Evolutionary conservation across 306 rosid species (phyloP).

Genomic region (Acacia acuminata): DNA sequence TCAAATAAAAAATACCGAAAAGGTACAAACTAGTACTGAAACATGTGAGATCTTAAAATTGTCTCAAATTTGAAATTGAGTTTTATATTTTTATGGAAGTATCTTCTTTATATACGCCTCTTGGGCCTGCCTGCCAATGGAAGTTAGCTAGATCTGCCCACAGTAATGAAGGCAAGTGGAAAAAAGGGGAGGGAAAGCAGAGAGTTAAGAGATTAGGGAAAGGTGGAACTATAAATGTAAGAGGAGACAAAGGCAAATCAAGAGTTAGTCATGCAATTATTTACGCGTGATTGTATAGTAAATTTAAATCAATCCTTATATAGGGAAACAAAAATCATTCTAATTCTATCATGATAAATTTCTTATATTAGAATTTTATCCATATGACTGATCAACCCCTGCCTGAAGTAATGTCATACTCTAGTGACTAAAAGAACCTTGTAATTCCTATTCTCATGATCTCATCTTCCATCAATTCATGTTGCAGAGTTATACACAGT

Average conservation of each 20-base stretch:
- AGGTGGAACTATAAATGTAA: conserved; percentile 1
- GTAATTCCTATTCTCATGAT: conserved; percentile 16
- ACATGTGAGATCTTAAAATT: not conserved
- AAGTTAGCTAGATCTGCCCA: not conserved
- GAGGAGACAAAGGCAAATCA: not conserved
- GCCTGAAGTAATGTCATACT: not conserved
- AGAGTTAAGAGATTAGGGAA: not conserved
- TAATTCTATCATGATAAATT: conserved; percentile 16
- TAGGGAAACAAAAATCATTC: not conserved
- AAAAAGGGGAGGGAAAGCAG: conserved; percentile 8
- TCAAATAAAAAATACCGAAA: too few relatives aligned
- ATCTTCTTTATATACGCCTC: not conserved
- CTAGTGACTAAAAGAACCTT: conserved; percentile 2
- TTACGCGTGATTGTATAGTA: not conserved
- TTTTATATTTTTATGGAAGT: not conserved
- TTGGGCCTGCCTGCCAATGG: too few relatives aligned
- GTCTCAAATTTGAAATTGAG: not conserved
- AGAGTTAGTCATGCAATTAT: not conserved
- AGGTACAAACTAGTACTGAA: not conserved
- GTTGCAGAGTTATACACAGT: conserved; percentile 95
- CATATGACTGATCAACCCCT: not conserved
- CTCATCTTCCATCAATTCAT: not conserved
- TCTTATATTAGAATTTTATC: not conserved
- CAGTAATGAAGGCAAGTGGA: not conserved
- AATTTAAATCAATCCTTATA: conserved; percentile 1